Evolutionary conservation across 441 rosid genomes (phyloP).

Genomic region (Raphanus hybrid): DNA sequence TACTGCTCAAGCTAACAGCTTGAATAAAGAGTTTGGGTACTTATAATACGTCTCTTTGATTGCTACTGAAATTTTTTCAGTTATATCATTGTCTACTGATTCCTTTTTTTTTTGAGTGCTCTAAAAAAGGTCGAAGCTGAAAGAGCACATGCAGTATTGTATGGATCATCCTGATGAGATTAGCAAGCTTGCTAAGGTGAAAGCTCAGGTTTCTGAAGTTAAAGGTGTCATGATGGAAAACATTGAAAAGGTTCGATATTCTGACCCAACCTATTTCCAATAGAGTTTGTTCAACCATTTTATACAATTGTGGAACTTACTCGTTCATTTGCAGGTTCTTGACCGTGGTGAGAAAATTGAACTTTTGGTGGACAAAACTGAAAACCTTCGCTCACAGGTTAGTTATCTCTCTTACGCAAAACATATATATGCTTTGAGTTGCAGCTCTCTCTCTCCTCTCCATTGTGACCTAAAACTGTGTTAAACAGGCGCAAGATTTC

Average conservation of each 20-base stretch:
- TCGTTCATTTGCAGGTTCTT: slow-evolving; percentile 64
- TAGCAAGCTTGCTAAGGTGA: slow-evolving; percentile 70
- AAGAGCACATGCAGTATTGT: slow-evolving; percentile 73
- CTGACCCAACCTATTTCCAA: background rate
- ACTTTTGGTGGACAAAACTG: slow-evolving; percentile 93
- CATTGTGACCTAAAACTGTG: slow-evolving; percentile 9
- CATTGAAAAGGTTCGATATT: slow-evolving; percentile 57
- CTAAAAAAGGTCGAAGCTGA: slow-evolving; percentile 57
- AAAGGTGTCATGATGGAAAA: slow-evolving; percentile 83
- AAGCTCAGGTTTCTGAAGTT: slow-evolving; percentile 74
- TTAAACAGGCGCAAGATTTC: slow-evolving; percentile 73
- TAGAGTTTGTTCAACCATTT: background rate
- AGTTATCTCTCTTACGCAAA: slow-evolving; percentile 14
- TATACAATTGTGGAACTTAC: background rate
- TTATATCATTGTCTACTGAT: background rate
- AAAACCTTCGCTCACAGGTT: slow-evolving; percentile 91
- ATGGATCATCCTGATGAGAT: slow-evolving; percentile 77
- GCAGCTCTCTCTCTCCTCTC: background rate
- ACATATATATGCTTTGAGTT: background rate
- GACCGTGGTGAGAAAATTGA: slow-evolving; percentile 96
- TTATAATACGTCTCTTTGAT: background rate
- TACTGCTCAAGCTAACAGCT: slow-evolving; percentile 63
- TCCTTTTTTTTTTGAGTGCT: slow-evolving; percentile 5
- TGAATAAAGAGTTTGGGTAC: slow-evolving; percentile 69
- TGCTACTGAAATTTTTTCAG: background rate